A percentile compares a stretch with the other conserved stretches of the same genome.
Evolutionary conservation across 1,284 basidiomycete genomes (phyloP).

Genomic region (Boletus sp.): DNA sequence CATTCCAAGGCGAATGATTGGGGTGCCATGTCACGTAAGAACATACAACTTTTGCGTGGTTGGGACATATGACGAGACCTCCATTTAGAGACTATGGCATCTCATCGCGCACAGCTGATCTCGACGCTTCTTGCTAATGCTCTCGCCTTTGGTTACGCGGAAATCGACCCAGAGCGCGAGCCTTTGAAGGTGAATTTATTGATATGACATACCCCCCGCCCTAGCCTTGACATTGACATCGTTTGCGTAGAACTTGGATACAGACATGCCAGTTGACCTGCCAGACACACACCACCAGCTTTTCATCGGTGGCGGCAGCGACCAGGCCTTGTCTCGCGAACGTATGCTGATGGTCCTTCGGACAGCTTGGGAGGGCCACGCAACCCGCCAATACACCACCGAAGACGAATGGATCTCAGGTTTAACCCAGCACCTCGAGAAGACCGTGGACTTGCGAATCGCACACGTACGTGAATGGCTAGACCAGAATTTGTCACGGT

Average conservation of each 20-base stretch:
- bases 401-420: slow-evolving; percentile 42
- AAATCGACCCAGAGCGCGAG: slow-evolving; percentile 44
- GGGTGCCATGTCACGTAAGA: slow-evolving; percentile 56
- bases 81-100: slow-evolving; percentile 49
- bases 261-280: slow-evolving; percentile 36
- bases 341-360: slow-evolving; percentile 29
- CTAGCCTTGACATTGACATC: not conserved
- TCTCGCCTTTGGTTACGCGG: slow-evolving; percentile 43
- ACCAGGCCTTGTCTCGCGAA: slow-evolving; percentile 32
- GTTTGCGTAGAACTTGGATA: slow-evolving; percentile 46
- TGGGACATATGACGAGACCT: not conserved
- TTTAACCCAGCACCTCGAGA: slow-evolving; percentile 38
- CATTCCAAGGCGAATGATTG: slow-evolving; percentile 50
- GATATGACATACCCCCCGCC: fast-evolving
- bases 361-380: slow-evolving; percentile 32
- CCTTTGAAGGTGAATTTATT: slow-evolving; percentile 42
- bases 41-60: not conserved
- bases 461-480: slow-evolving; percentile 50
- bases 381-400: slow-evolving; percentile 27
- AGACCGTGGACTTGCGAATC: slow-evolving; percentile 39
- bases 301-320: slow-evolving; percentile 29
- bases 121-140: slow-evolving; percentile 41
- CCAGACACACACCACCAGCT: slow-evolving; percentile 37
- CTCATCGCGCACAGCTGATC: slow-evolving; percentile 49
- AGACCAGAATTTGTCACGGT: slow-evolving; percentile 44